Percentiles rank a stretch among this genome's conserved stretches.
Evolutionary conservation across 495 filamentous ascomycete genomes (phyloP).

Genomic region (Trichodelitschia bisporula): DNA sequence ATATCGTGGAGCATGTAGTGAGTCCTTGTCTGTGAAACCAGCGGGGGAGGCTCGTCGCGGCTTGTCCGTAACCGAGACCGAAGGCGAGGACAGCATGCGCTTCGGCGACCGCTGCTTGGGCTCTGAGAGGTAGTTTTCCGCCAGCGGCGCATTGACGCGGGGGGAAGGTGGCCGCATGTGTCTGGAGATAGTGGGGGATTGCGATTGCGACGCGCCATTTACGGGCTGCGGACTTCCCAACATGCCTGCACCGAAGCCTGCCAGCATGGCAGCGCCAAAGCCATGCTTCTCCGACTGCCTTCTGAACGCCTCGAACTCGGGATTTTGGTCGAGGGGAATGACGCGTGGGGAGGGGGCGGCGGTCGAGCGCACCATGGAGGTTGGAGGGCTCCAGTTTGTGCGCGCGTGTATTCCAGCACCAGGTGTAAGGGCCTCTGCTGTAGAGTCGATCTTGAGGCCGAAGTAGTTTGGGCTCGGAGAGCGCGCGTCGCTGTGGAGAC

Average conservation of each 20-base stretch:
- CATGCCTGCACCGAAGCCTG: no score
- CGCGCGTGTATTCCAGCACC: conserved; percentile 26
- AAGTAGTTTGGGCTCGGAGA: conserved; percentile 84
- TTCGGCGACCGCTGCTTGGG: conserved; percentile 14
- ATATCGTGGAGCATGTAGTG: neutral
- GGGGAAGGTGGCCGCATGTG: no score
- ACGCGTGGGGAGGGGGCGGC: conserved; percentile 41
- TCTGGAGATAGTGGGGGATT: conserved; percentile 1
- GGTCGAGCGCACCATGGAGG: conserved; percentile 41
- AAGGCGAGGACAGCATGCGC: conserved; percentile 16
- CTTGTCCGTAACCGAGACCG: conserved; percentile 14
- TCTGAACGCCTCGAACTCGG: conserved; percentile 52
- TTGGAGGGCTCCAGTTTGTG: conserved; percentile 47
- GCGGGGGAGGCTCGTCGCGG: conserved; percentile 15
- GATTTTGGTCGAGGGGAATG: conserved; percentile 44
- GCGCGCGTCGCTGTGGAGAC: no score
- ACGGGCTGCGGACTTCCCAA: no score
- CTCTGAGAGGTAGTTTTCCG: conserved; percentile 2
- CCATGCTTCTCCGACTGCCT: conserved; percentile 38
- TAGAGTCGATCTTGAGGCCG: conserved; percentile 37
- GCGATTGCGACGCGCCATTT: conserved; percentile 1
- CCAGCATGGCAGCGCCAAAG: conserved; percentile 9
- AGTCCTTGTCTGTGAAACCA: conserved; percentile 7
- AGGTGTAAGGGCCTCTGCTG: conserved; percentile 32
- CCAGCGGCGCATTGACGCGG: neutral